Evolutionary conservation across 495 filamentous ascomycete genomes (phyloP), one percentile per base, ranked within the genome.

Genomic region (Aspergillus diversus): DNA sequence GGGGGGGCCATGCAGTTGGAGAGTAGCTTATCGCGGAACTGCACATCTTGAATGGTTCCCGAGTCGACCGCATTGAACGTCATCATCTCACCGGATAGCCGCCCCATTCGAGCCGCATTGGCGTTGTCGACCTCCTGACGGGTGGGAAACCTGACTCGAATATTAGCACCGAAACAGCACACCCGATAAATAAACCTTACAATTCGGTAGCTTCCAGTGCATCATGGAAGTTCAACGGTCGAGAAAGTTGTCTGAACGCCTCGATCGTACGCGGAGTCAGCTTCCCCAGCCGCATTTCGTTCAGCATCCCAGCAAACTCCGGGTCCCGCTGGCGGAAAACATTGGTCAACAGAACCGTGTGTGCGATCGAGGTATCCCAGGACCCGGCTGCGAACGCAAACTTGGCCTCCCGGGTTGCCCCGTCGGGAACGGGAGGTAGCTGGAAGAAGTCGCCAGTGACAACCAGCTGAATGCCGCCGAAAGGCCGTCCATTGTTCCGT

Each of bases 371-470:
- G 16, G 92, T 95, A 63, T 83, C 89, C 95, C 95, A 99, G 0
- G 92, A 93, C 4, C 84, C 86, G 7, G 94, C 94, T 63, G 96
- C 90, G 68, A 99, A 99, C 1, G 92, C 89, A 73, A 99, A 99
- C 71, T 91, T 97, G 47, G 87, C 83, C 13, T 88, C 80, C 49
- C 85, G 84, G 37, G 86, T 87, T 55, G 83, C 81, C 7, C 69
- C 66, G 6, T 96, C 93, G 5, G 95, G 93, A 3, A 99, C 95
- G 3, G 95, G 95, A 5, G 95, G 95, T 13, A 99, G 74, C 75
- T 99, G 95, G 74, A 98, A 99, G 75, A 98, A 99, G 71, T 99
- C 95, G 4, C 95, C 95, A 0, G 96, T 98, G 52, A 99, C 91
- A 47, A 99, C 85, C 34, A 99, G 83, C 70, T 99, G 95, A 51